phyloP scores from a whole-genome alignment of 2,329 filamentous ascomycete genomes.

The Talaromyces sp. region DNA sequence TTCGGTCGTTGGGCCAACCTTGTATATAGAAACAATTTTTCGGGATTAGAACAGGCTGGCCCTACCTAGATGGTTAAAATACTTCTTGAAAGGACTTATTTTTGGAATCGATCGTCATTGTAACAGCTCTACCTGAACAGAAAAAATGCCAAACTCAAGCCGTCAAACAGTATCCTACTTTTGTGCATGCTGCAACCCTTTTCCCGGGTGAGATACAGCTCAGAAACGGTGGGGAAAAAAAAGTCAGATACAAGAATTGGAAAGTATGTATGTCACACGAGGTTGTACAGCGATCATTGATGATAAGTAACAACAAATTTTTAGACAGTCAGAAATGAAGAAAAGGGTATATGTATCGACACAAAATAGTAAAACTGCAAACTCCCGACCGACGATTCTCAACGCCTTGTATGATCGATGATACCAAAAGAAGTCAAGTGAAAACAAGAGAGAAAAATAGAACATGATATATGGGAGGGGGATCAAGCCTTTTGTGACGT shows the following conservation, averaged over 20 bases:
- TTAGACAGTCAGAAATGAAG: not conserved
- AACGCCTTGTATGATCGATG: slow-evolving; percentile 14
- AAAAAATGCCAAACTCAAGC: not conserved
- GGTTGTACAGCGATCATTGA: slow-evolving; percentile 9
- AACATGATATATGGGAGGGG: not conserved
- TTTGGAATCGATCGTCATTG: not conserved
- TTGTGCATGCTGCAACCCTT: not conserved
- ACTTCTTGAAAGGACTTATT: not conserved
- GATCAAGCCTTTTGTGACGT: too few species aligned
- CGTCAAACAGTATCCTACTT: not conserved
- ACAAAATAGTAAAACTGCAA: slow-evolving; percentile 3
- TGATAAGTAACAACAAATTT: not conserved
- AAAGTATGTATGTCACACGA: slow-evolving; percentile 6
- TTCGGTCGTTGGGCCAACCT: too few species aligned
- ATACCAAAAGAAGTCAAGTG: slow-evolving; percentile 7
- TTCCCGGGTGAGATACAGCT: not conserved
- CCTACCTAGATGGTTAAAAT: not conserved
- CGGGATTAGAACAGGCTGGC: not conserved
- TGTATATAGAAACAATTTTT: too few species aligned
- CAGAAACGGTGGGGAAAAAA: too few species aligned
- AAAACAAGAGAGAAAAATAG: not conserved
- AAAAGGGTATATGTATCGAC: slow-evolving; percentile 14
- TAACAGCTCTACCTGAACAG: not conserved
- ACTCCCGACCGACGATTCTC: slow-evolving; percentile 6
- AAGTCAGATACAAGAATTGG: slow-evolving; percentile 2